Conservation (phyloP, 2,329 filamentous ascomycete species). For the Escovopsis sp. region DNA sequence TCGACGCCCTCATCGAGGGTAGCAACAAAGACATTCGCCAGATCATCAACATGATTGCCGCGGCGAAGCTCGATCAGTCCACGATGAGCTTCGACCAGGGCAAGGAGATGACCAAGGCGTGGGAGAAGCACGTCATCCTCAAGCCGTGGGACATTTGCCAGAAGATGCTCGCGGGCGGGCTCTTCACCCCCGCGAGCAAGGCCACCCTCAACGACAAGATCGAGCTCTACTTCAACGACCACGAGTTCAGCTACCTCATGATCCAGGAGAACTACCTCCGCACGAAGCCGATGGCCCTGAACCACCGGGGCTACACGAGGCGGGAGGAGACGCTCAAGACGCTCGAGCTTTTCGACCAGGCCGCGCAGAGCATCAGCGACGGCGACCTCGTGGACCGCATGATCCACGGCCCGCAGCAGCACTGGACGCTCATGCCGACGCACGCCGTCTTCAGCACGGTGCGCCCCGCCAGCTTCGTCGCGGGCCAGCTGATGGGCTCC, state of each 20-base stretch:
- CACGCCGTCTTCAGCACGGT: conserved; percentile 95
- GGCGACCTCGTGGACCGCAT: conserved; percentile 92
- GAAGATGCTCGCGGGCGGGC: conserved; percentile 76
- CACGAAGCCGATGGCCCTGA: conserved; percentile 55
- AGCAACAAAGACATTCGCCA: conserved; percentile 93
- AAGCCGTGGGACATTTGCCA: conserved; percentile 97
- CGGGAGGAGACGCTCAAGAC: conserved; percentile 63
- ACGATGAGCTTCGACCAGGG: conserved; percentile 72
- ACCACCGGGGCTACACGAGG: conserved; percentile 33
- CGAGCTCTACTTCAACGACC: conserved; percentile 97
- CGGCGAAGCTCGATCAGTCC: conserved; percentile 73
- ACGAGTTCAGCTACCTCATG: conserved; percentile 96
- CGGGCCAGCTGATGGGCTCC: conserved; percentile 61
- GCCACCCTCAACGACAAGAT: conserved; percentile 92
- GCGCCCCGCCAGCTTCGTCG: conserved; percentile 71
- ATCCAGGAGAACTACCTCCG: conserved; percentile 94
- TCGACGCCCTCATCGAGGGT: conserved; percentile 90
- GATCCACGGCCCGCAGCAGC: conserved; percentile 96
- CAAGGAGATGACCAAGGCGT: conserved; percentile 91
- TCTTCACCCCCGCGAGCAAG: conserved; percentile 74
- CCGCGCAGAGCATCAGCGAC: conserved; percentile 92
- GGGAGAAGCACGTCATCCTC: conserved; percentile 93
- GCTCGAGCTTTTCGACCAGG: conserved; percentile 75
- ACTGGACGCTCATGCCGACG: conserved; percentile 95
- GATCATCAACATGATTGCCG: conserved; percentile 97